These are phyloP conservation scores for Puccinia triticina DNA, from an alignment of 1,284 basidiomycete species.

Conservation along the genomic window DNA sequence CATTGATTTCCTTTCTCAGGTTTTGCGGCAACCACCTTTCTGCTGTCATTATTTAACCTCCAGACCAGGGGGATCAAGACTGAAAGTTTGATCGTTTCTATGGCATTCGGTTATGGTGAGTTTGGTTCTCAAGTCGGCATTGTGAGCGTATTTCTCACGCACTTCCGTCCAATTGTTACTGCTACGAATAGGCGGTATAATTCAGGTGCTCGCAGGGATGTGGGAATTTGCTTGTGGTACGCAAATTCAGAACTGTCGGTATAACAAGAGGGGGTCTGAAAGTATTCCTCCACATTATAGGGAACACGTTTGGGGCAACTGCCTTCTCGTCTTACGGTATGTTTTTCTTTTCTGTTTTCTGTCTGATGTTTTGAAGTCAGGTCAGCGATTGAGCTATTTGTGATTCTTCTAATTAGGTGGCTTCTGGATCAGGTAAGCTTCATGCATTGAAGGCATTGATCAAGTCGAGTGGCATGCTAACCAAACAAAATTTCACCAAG, in stretches of 20 bases:
- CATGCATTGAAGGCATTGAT: background rate
- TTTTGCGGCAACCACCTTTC: slow-evolving; percentile 66
- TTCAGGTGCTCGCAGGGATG: slow-evolving; percentile 67
- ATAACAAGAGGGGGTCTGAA: background rate
- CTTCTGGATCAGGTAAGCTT: slow-evolving; percentile 29
- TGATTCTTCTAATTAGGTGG: background rate
- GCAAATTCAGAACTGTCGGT: background rate
- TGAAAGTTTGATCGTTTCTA: slow-evolving; percentile 78
- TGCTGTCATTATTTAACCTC: slow-evolving; percentile 63
- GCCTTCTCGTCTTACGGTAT: slow-evolving; percentile 61
- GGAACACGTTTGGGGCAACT: slow-evolving; percentile 65
- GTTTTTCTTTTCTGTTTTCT: slow-evolving; percentile 4
- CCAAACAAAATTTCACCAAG: background rate
- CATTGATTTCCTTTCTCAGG: slow-evolving; percentile 56
- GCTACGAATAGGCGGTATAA: slow-evolving; percentile 70
- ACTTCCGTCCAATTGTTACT: too few relatives aligned
- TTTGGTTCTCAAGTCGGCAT: background rate
- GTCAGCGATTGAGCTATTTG: background rate
- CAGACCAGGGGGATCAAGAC: slow-evolving; percentile 60
- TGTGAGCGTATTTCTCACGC: background rate
- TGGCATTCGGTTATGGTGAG: slow-evolving; percentile 70
- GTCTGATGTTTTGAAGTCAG: too few relatives aligned
- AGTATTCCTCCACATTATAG: background rate
- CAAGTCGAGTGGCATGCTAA: slow-evolving; percentile 61
- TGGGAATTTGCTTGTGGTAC: slow-evolving; percentile 61